phyloP scores from a whole-genome alignment of 2,329 filamentous ascomycete species.

The Aspergillus tamarii region DNA sequence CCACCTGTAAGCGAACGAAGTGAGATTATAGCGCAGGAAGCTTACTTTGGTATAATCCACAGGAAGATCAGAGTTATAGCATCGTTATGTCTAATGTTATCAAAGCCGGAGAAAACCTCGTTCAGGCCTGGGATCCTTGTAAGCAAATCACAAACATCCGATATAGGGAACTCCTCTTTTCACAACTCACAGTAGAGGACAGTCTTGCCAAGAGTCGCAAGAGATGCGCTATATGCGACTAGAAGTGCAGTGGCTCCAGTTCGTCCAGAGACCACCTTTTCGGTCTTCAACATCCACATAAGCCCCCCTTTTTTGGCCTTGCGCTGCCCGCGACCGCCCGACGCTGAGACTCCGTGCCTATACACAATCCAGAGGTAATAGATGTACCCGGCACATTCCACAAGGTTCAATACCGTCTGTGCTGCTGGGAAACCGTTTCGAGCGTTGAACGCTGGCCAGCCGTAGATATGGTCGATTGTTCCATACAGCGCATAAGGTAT shows the following conservation, averaged over 20 bases:
- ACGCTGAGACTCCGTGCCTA: slow-evolving; percentile 40
- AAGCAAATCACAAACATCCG: not conserved
- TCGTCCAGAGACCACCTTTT: slow-evolving; percentile 55
- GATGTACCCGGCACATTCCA: slow-evolving; percentile 69
- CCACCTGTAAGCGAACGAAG: slow-evolving; percentile 20
- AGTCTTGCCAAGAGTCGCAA: slow-evolving; percentile 71
- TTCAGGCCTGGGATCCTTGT: slow-evolving; percentile 51
- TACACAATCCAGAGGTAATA: slow-evolving; percentile 63
- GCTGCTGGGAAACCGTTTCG: slow-evolving; percentile 76
- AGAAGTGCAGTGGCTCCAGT: slow-evolving; percentile 60
- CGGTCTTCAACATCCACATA: slow-evolving; percentile 51
- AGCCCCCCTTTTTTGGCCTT: slow-evolving; percentile 39
- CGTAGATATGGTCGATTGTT: slow-evolving; percentile 78
- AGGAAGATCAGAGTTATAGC: slow-evolving; percentile 56
- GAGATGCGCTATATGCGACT: slow-evolving; percentile 60
- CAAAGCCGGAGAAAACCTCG: slow-evolving; percentile 63
- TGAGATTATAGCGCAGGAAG: slow-evolving; percentile 13
- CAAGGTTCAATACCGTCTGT: slow-evolving; percentile 69
- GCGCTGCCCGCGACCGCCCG: slow-evolving; percentile 27
- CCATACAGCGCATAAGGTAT: slow-evolving; percentile 80
- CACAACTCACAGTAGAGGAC: slow-evolving; percentile 63
- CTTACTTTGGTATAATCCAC: slow-evolving; percentile 71
- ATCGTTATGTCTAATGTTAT: slow-evolving; percentile 66
- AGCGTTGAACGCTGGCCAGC: slow-evolving; percentile 69
- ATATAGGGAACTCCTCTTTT: not conserved